phyloP scores from a whole-genome alignment of 2,329 filamentous ascomycete genomes.

The Diaporthe citriasiana region DNA sequence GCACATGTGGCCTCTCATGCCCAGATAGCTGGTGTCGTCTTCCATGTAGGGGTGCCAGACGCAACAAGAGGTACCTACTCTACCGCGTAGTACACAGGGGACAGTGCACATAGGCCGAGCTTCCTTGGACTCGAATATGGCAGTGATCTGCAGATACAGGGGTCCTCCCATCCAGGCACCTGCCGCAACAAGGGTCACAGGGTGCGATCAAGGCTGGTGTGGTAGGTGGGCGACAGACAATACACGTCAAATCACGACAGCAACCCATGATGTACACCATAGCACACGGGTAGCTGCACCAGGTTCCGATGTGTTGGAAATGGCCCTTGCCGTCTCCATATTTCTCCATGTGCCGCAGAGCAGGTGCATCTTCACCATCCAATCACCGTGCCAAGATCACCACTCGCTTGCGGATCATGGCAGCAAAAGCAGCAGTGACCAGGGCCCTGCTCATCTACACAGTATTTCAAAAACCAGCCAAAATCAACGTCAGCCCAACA shows the following conservation, averaged over 20 bases:
- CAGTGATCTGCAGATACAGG: conserved; percentile 19
- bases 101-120: too few relatives aligned
- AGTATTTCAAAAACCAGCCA: conserved; percentile 8
- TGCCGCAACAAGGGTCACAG: not conserved
- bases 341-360: not conserved
- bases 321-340: conserved; percentile 24
- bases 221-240: not conserved
- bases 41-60: too few relatives aligned
- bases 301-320: conserved; percentile 29
- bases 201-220: too few relatives aligned
- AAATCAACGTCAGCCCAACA: conserved; percentile 30
- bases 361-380: conserved; percentile 1
- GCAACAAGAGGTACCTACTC: too few relatives aligned
- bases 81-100: too few relatives aligned
- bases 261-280: not conserved
- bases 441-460: not conserved
- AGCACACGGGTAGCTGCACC: conserved; percentile 8
- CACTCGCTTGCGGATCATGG: conserved; percentile 23
- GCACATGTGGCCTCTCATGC: not conserved
- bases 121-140: too few relatives aligned
- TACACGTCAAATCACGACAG: not conserved
- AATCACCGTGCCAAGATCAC: conserved; percentile 25
- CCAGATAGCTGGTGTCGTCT: too few relatives aligned
- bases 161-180: not conserved
- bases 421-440: conserved; percentile 13